phyloP scores from a whole-genome alignment of 805 yeast genomes.

The Pichia heedii region DNA sequence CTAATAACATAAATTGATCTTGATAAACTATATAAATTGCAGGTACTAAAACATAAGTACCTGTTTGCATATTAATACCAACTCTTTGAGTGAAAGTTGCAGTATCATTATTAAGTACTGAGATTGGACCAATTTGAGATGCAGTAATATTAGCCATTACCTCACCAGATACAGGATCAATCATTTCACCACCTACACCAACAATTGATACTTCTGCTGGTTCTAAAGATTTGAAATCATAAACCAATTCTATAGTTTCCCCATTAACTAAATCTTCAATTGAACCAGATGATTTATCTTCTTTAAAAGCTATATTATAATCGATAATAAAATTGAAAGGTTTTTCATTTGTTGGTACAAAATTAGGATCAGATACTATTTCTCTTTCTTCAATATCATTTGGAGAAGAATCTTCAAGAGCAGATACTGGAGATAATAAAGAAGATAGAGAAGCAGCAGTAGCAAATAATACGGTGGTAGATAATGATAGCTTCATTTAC shows the following conservation, averaged over 20 bases:
- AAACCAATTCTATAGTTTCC: slow-evolving; percentile 43
- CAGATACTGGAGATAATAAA: slow-evolving; percentile 6
- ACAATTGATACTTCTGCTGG: slow-evolving; percentile 41
- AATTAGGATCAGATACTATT: slow-evolving; percentile 16
- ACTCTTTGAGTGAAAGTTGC: slow-evolving; percentile 49
- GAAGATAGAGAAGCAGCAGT: no score
- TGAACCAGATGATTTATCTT: slow-evolving; percentile 35
- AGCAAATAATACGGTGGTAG: slow-evolving; percentile 10
- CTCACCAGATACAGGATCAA: slow-evolving; percentile 44
- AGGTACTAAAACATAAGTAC: slow-evolving; percentile 52
- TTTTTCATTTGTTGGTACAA: slow-evolving; percentile 27
- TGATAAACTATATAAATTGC: slow-evolving; percentile 43
- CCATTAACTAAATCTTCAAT: slow-evolving; percentile 40
- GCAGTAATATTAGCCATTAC: slow-evolving; percentile 54
- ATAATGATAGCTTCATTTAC: slow-evolving; percentile 1
- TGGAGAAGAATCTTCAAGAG: slow-evolving; percentile 8
- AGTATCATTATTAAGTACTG: slow-evolving; percentile 40
- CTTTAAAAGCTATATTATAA: slow-evolving; percentile 31
- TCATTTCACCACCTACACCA: slow-evolving; percentile 63
- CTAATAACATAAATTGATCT: slow-evolving; percentile 43
- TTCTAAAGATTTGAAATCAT: slow-evolving; percentile 46
- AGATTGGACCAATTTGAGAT: slow-evolving; percentile 52
- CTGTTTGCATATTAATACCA: slow-evolving; percentile 48
- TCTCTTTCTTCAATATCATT: slow-evolving; percentile 7
- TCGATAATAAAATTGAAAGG: slow-evolving; percentile 40